A percentile compares a stretch with the other conserved stretches of the same genome.
These are phyloP conservation scores for Coniochaeta sp. DNA, from an alignment of 2,329 filamentous ascomycete genomes.

Conservation along the genomic window DNA sequence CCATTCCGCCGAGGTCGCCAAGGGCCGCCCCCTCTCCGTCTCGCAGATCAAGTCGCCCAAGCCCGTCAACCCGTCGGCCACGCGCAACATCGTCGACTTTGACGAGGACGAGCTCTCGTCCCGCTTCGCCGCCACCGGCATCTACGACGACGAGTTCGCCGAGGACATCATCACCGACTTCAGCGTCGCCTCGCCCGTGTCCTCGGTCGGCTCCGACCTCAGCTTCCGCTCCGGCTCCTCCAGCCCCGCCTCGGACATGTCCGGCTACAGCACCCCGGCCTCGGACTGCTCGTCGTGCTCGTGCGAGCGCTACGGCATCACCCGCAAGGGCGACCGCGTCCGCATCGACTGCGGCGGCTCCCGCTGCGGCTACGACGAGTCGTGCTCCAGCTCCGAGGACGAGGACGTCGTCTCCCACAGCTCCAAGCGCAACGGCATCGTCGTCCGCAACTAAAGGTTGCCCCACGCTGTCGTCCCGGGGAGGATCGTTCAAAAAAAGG, in stretches of 20 bases:
- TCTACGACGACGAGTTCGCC: slow-evolving; percentile 44
- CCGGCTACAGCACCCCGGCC: slow-evolving; percentile 71
- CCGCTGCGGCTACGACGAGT: slow-evolving; percentile 72
- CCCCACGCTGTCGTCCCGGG: background rate
- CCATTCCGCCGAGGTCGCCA: slow-evolving; percentile 63
- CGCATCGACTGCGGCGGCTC: slow-evolving; percentile 92
- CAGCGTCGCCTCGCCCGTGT: slow-evolving; percentile 50
- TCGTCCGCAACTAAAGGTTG: slow-evolving; percentile 35
- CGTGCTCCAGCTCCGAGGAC: slow-evolving; percentile 59
- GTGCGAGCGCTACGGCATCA: slow-evolving; percentile 96
- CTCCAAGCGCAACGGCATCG: slow-evolving; percentile 57
- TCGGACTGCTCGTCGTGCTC: slow-evolving; percentile 76
- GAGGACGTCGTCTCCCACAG: slow-evolving; percentile 47
- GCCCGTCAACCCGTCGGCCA: slow-evolving; percentile 81
- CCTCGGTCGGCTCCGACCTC: slow-evolving; percentile 59
- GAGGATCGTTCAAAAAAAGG: background rate
- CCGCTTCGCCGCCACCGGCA: slow-evolving; percentile 58
- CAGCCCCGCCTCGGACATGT: slow-evolving; percentile 63
- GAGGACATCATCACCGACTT: slow-evolving; percentile 49
- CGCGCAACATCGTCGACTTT: slow-evolving; percentile 82
- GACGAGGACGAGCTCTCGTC: slow-evolving; percentile 69
- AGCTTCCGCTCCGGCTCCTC: slow-evolving; percentile 68
- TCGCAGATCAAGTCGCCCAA: slow-evolving; percentile 88
- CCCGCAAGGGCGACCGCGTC: slow-evolving; percentile 83
- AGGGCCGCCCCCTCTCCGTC: slow-evolving; percentile 79